These are phyloP conservation scores for Gigaspora rosea DNA, from an alignment of 192 early-diverging fungal species.

Conservation along the genomic window DNA sequence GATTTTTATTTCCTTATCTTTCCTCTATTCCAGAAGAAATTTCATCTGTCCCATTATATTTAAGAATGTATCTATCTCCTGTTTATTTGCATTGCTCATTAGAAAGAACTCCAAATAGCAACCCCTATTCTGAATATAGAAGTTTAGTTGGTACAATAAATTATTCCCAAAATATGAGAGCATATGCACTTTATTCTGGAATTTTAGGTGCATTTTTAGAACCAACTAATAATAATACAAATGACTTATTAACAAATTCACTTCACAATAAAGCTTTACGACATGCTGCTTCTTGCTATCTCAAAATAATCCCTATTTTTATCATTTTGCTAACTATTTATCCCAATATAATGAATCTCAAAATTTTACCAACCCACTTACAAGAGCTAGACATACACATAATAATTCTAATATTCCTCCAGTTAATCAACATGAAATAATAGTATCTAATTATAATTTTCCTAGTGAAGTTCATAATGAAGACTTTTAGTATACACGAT, in stretches of 20 bases:
- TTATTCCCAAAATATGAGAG: background rate
- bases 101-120: background rate
- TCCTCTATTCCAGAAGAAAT: background rate
- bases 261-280: too few species aligned
- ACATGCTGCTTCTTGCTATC: background rate
- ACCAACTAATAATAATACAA: background rate
- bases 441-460: too few species aligned
- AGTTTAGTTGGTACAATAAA: background rate
- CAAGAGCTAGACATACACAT: too few species aligned
- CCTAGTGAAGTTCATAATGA: too few species aligned
- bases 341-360: too few species aligned
- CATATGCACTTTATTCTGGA: background rate
- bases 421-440: too few species aligned
- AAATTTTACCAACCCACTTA: too few species aligned
- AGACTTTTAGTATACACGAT: too few species aligned
- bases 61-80: conserved; percentile 2
- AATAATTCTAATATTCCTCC: too few species aligned
- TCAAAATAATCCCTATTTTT: too few species aligned
- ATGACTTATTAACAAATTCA: background rate
- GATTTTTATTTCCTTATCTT: background rate
- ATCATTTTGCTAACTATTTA: too few species aligned
- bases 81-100: background rate
- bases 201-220: background rate
- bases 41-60: background rate
- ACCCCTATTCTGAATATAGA: background rate